Evolutionary conservation across 192 early-diverging fungal species (phyloP).

Genomic region (Blastocladiella britannica): DNA sequence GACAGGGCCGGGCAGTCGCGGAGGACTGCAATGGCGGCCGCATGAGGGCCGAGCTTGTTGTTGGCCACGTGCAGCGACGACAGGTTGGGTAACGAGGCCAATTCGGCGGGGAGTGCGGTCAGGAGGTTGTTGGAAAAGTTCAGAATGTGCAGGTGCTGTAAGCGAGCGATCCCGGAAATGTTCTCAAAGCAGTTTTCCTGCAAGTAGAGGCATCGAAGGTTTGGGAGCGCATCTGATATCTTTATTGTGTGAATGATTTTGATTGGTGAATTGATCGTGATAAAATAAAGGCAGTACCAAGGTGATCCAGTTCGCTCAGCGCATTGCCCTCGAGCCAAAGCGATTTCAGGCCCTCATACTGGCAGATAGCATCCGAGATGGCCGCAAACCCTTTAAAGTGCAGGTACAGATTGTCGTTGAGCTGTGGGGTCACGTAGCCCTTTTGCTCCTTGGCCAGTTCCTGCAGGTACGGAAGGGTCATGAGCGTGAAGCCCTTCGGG

Average conservation of each 20-base stretch:
- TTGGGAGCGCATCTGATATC: not conserved
- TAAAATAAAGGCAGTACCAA: conserved; percentile 10
- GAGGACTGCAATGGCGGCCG: conserved; percentile 16
- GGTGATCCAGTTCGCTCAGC: conserved; percentile 21
- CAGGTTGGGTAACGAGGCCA: conserved; percentile 11
- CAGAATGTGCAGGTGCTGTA: conserved; percentile 25
- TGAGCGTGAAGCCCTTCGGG: conserved; percentile 15
- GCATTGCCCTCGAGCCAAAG: conserved; percentile 42
- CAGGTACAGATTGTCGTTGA: conserved; percentile 40
- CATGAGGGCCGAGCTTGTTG: conserved; percentile 33
- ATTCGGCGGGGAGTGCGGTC: conserved; percentile 12
- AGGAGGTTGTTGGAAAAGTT: conserved; percentile 34
- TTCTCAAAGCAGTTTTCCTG: conserved; percentile 34
- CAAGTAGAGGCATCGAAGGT: conserved; percentile 11
- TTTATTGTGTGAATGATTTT: not conserved
- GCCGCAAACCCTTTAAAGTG: conserved; percentile 43
- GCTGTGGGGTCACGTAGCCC: conserved; percentile 27
- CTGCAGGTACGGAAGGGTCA: conserved; percentile 29
- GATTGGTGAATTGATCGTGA: not conserved
- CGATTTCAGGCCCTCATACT: conserved; percentile 25
- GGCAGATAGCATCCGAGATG: conserved; percentile 27
- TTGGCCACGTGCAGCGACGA: conserved; percentile 27
- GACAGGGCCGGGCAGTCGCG: conserved; percentile 13
- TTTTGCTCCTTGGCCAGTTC: conserved; percentile 39
- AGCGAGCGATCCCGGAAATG: conserved; percentile 17